Conservation (phyloP, 2,329 filamentous ascomycete species). For the Aspergillus pseudoviridinutans region DNA sequence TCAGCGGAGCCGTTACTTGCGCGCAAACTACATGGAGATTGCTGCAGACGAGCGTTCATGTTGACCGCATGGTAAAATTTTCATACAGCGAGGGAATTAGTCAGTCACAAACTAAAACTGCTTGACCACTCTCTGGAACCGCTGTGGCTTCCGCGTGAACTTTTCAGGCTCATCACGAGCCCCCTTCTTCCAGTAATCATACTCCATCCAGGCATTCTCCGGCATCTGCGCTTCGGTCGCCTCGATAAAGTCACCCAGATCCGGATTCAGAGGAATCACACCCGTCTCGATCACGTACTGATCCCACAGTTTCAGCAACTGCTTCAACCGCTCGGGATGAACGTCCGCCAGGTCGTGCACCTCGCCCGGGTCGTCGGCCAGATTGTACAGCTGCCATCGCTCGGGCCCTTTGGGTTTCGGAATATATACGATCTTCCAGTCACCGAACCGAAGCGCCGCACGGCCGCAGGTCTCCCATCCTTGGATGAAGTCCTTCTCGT, state of each 20-base stretch:
- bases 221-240: conserved; percentile 63
- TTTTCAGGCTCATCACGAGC: conserved; percentile 47
- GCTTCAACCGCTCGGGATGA: conserved; percentile 43
- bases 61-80: not conserved
- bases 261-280: conserved; percentile 57
- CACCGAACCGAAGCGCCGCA: conserved; percentile 52
- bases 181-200: conserved; percentile 59
- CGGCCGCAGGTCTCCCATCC: conserved; percentile 57
- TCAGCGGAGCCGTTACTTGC: not conserved
- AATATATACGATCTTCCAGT: conserved; percentile 58
- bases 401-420: conserved; percentile 54
- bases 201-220: conserved; percentile 63
- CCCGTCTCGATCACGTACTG: conserved; percentile 57
- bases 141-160: conserved; percentile 37
- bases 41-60: not conserved
- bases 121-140: conserved; percentile 34
- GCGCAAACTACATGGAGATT: not conserved
- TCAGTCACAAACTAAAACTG: conserved; percentile 22
- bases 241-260: conserved; percentile 55
- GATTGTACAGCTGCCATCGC: conserved; percentile 56
- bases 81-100: not conserved
- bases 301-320: conserved; percentile 54
- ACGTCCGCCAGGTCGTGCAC: conserved; percentile 42
- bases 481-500: conserved; percentile 50
- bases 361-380: conserved; percentile 51